Evolutionary conservation across 2,329 filamentous ascomycete species (phyloP), one percentile per base, ranked within the genome.

Genomic region (Neocucurbitaria cava): DNA sequence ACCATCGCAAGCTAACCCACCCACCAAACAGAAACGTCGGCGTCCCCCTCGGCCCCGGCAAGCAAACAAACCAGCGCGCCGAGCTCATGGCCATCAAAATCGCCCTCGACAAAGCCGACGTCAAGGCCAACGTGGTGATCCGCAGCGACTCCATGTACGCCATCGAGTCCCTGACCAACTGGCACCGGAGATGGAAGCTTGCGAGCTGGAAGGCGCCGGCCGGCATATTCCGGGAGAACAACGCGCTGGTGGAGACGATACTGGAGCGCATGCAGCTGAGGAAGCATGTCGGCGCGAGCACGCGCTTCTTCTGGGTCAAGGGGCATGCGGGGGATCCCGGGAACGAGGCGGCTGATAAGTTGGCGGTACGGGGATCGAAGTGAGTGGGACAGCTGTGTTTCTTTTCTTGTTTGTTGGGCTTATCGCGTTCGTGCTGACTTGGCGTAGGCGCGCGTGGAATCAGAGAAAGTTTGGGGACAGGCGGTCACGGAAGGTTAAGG

Each of bases 1-100:
- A n/a, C n/a, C n/a, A n/a, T 35, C 5, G 15, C 31, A 4, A 35
- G 3, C 15, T 5, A 4, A 15, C 10, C 5, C 11, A 35, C 31
- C 11, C 15, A 4, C 9, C 28, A 8, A 39, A 2, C 68, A 86
- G 84, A 66, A 88, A 88, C 67, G 76, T 95, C 31, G 91, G 90
- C 15, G 91, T 94, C 76, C 86, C 87, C 4, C 83, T 96, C 3
- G 76, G 82, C 46, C 91, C 91, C 42, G 80, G 83, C 20, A 81
- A 82, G 8, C 93, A 97, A 77, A 97, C 93, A 1, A 97, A 97
- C 73, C 91, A 97, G 74, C 89, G 93, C 1, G 93, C 92, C 11
- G 93, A 97, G 78, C 81, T 97, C 55, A 92, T 89, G 18, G 93
- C 91, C 3, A 89, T 96, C 58, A 83, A 6, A 17, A 6, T 35